Percentiles rank a stretch among this genome's conserved stretches.
These are phyloP conservation scores for Apiospora pterosperma DNA, from an alignment of 2,329 filamentous ascomycete genomes.

Conservation along the genomic window DNA sequence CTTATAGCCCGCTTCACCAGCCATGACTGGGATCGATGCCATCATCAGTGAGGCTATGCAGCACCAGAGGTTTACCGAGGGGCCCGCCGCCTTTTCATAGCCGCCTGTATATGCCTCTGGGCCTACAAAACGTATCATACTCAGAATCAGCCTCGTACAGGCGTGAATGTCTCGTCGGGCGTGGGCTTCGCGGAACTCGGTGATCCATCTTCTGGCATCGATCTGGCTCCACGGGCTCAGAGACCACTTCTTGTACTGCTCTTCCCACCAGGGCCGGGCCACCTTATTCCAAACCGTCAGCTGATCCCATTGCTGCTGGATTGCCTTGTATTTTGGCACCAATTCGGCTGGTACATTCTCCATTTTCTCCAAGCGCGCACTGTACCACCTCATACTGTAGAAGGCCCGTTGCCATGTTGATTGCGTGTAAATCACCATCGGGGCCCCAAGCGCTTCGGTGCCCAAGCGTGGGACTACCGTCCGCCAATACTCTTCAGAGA, in stretches of 20 bases:
- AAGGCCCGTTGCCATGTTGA: too few species aligned
- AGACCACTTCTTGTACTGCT: conserved; percentile 4
- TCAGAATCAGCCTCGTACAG: neutral
- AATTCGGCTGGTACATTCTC: neutral
- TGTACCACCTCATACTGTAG: neutral
- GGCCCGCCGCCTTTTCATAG: neutral
- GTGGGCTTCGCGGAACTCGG: conserved; percentile 8
- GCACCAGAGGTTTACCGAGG: neutral
- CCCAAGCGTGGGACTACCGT: neutral
- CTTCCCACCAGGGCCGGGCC: conserved; percentile 6
- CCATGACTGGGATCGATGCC: conserved; percentile 1
- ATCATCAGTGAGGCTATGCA: conserved; percentile 7
- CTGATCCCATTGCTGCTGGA: neutral
- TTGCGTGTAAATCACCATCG: neutral
- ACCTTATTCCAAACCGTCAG: neutral
- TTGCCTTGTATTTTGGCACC: neutral
- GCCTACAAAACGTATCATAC: neutral
- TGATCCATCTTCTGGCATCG: neutral
- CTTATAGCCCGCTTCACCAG: neutral
- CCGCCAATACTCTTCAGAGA: conserved; percentile 1
- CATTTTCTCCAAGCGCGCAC: neutral
- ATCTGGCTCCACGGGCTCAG: conserved; percentile 8
- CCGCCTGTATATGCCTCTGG: too few species aligned
- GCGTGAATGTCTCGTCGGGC: neutral
- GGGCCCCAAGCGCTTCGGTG: neutral